Evolutionary conservation across 352 stramenopile genomes (phyloP), one percentile per base, ranked within the genome.

Genomic region (Phytophthora crassamura): DNA sequence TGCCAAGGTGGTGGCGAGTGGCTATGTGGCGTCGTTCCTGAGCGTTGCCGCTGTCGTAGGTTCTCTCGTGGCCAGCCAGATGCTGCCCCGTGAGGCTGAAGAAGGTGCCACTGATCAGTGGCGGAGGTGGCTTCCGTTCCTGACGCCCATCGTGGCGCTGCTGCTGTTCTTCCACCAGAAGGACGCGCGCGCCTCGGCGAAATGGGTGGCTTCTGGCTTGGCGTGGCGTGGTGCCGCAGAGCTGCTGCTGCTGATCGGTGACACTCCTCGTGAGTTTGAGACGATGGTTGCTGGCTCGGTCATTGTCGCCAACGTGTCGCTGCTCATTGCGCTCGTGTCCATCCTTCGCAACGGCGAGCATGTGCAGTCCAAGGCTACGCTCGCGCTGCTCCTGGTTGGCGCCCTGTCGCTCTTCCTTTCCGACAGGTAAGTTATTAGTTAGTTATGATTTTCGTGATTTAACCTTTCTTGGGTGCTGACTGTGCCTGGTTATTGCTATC

Each of bases 171-270:
- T 94, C 62, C 70, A 91, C 70, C 86, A 91, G 64, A 81, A 82
- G 30, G 83, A 94, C 69, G 72, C 72, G 25, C 86, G 85, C n/a
- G 40, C 70, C 48, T 89, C 80, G 18, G 82, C 77, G 18, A 94
- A 90, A 72, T 95, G 87, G 87, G 76, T 94, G 40, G 87, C 87
- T 8, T 91, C 91, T 65, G 80, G 80, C 38, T 72, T 95, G n/a
- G 69, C 80, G 8, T 95, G 87, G 87, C 84, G 87, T 50, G 68
- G 76, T 47, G 82, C 87, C 20, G 82, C 77, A 7, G 87, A 95
- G 59, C 54, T 91, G 35, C 72, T 93, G 10, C 63, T 93, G 45
- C 64, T 91, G 47, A 75, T 94, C 50, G 78, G 80, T 50, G 36
- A 41, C 25, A 74, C 60, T 12, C 67, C 70, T 0, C 48, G 74